These are phyloP conservation scores for Aspergillus awamori DNA, from an alignment of 2,329 filamentous ascomycete species.

Conservation along the genomic window DNA sequence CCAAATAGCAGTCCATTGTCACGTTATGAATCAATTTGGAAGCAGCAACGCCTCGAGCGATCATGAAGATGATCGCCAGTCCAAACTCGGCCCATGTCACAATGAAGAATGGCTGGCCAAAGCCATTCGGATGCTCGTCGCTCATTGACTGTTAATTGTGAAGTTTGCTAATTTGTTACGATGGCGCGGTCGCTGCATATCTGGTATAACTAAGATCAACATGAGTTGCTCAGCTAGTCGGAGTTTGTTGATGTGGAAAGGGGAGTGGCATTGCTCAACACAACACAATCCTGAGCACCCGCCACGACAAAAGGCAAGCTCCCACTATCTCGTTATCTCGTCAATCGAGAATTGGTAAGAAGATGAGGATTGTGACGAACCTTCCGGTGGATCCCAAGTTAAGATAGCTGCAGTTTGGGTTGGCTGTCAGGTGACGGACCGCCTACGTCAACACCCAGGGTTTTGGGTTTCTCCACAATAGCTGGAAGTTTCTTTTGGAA, in stretches of 20 bases:
- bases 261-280: neutral
- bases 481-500: too few relatives aligned
- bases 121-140: neutral
- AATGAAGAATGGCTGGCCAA: slow-evolving; percentile 15
- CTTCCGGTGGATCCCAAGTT: too few relatives aligned
- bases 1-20: slow-evolving; percentile 21
- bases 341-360: too few relatives aligned
- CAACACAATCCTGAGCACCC: too few relatives aligned
- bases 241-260: neutral
- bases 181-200: neutral
- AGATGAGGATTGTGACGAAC: too few relatives aligned
- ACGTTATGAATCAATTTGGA: slow-evolving; percentile 21
- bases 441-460: neutral
- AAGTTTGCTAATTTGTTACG: neutral
- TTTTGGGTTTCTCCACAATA: too few relatives aligned
- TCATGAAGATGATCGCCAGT: slow-evolving; percentile 18
- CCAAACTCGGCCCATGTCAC: slow-evolving; percentile 22
- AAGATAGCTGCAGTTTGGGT: too few relatives aligned
- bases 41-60: slow-evolving; percentile 23
- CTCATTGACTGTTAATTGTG: neutral
- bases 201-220: neutral
- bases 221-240: neutral
- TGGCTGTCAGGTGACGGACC: neutral
- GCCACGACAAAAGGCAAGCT: too few relatives aligned
- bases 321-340: too few relatives aligned